phyloP scores from a whole-genome alignment of 2,329 filamentous ascomycete species.

The Fusarium algeriense region DNA sequence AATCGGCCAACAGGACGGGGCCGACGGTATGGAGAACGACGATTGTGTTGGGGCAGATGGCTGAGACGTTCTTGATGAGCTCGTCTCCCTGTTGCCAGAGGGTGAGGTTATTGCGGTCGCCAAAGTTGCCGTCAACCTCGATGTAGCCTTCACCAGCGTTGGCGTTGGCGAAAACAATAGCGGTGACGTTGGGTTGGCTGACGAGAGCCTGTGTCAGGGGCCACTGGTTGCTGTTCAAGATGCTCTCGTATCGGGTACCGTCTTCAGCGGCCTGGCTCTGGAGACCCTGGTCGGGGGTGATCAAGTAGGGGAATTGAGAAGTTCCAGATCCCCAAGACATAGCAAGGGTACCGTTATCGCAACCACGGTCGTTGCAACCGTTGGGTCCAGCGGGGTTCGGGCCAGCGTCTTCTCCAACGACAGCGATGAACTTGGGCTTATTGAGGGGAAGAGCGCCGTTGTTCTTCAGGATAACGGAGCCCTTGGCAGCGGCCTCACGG shows the following conservation, averaged over 20 bases:
- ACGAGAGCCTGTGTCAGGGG: conserved; percentile 71
- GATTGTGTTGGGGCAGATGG: conserved; percentile 86
- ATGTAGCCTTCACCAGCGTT: conserved; percentile 91
- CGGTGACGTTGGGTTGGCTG: conserved; percentile 71
- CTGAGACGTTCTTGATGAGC: conserved; percentile 83
- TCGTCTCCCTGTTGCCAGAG: conserved; percentile 86
- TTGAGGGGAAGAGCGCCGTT: conserved; percentile 79
- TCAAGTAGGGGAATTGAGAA: conserved; percentile 79
- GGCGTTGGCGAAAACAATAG: conserved; percentile 92
- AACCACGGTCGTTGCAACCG: conserved; percentile 77
- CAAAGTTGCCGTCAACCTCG: conserved; percentile 81
- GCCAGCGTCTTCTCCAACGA: conserved; percentile 87
- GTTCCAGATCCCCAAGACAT: conserved; percentile 86
- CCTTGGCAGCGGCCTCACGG: conserved; percentile 81
- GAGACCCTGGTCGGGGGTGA: conserved; percentile 79
- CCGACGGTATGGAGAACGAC: conserved; percentile 91
- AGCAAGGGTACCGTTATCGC: conserved; percentile 71
- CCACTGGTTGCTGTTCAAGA: conserved; percentile 74
- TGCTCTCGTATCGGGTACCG: conserved; percentile 71
- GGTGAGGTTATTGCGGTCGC: conserved; percentile 93
- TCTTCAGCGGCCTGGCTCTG: conserved; percentile 72
- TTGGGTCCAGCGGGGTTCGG: conserved; percentile 82
- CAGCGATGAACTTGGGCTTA: conserved; percentile 79
- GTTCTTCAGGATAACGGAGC: conserved; percentile 93
- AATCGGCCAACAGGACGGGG: conserved; percentile 80